These are phyloP conservation scores for Boletus sensibilis DNA, from an alignment of 768 basidiomycete genomes.

Conservation along the genomic window DNA sequence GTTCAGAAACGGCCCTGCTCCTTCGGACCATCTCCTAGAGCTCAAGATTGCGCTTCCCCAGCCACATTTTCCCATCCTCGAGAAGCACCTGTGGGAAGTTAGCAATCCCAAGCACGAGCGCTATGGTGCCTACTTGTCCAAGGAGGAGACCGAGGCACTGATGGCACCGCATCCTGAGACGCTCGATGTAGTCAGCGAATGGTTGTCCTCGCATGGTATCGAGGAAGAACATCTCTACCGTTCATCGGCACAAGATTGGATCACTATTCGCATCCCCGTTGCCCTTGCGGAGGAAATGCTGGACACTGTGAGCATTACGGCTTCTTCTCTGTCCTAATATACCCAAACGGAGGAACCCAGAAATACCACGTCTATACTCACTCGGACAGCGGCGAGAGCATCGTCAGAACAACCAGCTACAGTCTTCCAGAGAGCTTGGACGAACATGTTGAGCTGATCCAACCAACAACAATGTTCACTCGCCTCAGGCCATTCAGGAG, in stretches of 20 bases:
- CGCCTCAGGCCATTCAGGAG: slow-evolving; percentile 44
- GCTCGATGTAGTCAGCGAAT: slow-evolving; percentile 53
- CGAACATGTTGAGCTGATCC: slow-evolving; percentile 62
- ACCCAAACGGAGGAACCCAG: slow-evolving; percentile 30
- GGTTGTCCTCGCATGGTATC: slow-evolving; percentile 60
- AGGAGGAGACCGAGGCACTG: slow-evolving; percentile 61
- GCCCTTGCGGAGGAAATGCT: slow-evolving; percentile 65
- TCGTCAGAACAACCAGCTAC: slow-evolving; percentile 69
- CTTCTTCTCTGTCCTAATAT: not conserved
- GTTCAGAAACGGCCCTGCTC: slow-evolving; percentile 43
- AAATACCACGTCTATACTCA: slow-evolving; percentile 66
- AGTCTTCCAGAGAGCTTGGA: slow-evolving; percentile 60
- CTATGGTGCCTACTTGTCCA: slow-evolving; percentile 58
- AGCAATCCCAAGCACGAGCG: slow-evolving; percentile 54
- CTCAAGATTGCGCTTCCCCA: slow-evolving; percentile 61
- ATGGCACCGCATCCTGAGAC: slow-evolving; percentile 58
- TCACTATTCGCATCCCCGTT: slow-evolving; percentile 58
- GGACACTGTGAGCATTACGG: slow-evolving; percentile 48
- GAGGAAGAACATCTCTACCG: slow-evolving; percentile 45
- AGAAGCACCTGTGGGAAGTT: slow-evolving; percentile 55
- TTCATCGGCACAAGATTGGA: slow-evolving; percentile 70
- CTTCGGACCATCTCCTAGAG: slow-evolving; percentile 44
- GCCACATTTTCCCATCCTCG: slow-evolving; percentile 47
- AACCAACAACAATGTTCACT: slow-evolving; percentile 70
- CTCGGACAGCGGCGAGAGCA: slow-evolving; percentile 45